Percentiles rank a stretch among this genome's conserved stretches.
These are phyloP conservation scores for Candida broadrunensis DNA, from an alignment of 805 yeast genomes.

Conservation along the genomic window DNA sequence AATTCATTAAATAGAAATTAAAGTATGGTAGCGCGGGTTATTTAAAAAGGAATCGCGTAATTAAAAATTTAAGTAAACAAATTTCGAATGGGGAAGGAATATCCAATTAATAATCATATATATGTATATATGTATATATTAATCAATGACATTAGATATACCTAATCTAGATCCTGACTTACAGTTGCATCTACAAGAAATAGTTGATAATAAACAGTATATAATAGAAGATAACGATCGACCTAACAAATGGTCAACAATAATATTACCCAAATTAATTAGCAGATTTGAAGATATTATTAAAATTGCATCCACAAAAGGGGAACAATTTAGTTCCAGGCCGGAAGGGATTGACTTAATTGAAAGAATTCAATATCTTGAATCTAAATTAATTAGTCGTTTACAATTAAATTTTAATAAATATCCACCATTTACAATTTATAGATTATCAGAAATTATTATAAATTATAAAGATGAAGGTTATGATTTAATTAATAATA, in stretches of 20 bases:
- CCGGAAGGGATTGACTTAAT: constrained; percentile 8
- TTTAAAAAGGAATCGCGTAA: too few relatives aligned
- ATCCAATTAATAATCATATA: too few relatives aligned
- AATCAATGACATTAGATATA: not conserved
- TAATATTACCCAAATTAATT: constrained; percentile 9
- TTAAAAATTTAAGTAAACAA: too few relatives aligned
- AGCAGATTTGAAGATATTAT: constrained; percentile 6
- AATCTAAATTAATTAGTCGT: not conserved
- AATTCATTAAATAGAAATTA: too few relatives aligned
- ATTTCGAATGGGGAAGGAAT: too few relatives aligned
- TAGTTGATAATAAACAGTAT: constrained; percentile 3
- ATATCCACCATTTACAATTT: constrained; percentile 47
- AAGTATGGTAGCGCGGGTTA: too few relatives aligned
- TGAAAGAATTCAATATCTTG: not conserved
- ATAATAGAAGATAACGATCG: not conserved
- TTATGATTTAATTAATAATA: constrained; percentile 25
- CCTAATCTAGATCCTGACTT: not conserved
- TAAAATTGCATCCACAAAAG: constrained; percentile 4
- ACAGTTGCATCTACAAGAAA: not conserved
- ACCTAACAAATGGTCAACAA: constrained; percentile 6
- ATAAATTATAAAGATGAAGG: constrained; percentile 35
- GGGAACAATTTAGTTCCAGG: constrained; percentile 7
- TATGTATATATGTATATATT: too few relatives aligned
- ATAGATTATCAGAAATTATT: constrained; percentile 46
- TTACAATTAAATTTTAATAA: constrained; percentile 14